These are phyloP conservation scores for Capronia americana DNA, from an alignment of 2,329 filamentous ascomycete species.

Conservation along the genomic window DNA sequence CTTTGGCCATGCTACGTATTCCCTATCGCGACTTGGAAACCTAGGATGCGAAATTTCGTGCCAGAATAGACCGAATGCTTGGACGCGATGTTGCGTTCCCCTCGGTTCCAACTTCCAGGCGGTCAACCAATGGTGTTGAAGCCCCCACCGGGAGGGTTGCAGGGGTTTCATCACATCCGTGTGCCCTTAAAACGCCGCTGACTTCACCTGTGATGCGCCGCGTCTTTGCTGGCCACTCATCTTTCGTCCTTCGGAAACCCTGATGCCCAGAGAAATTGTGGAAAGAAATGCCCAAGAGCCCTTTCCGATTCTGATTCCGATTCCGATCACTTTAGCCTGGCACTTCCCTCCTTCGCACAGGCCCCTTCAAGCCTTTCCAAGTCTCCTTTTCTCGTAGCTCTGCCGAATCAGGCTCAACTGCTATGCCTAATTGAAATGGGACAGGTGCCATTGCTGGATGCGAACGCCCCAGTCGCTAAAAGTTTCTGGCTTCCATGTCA, in stretches of 20 bases:
- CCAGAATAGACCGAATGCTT: not conserved
- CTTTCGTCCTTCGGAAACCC: not conserved
- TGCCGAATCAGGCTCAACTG: not conserved
- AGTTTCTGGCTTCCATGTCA: not conserved
- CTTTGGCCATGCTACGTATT: not conserved
- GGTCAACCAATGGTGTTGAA: not conserved
- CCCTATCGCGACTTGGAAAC: not conserved
- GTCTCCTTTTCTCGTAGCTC: not conserved
- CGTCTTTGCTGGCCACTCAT: not conserved
- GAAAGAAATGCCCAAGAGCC: not conserved
- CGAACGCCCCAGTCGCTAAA: not conserved
- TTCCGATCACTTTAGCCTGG: not conserved
- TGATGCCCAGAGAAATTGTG: constrained; percentile 3
- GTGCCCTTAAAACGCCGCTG: constrained; percentile 21
- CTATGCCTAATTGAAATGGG: not conserved
- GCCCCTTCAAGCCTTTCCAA: not conserved
- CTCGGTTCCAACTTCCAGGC: not conserved
- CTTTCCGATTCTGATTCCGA: not conserved
- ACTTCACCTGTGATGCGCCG: constrained; percentile 18
- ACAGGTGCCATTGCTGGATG: not conserved
- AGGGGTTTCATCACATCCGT: constrained; percentile 10
- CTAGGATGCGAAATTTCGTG: not conserved
- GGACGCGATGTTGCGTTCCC: not conserved
- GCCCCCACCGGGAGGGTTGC: constrained; percentile 17
- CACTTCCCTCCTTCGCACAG: not conserved